These are phyloP conservation scores for Cercophora sp. DNA, from an alignment of 495 filamentous ascomycete species.

Conservation along the genomic window DNA sequence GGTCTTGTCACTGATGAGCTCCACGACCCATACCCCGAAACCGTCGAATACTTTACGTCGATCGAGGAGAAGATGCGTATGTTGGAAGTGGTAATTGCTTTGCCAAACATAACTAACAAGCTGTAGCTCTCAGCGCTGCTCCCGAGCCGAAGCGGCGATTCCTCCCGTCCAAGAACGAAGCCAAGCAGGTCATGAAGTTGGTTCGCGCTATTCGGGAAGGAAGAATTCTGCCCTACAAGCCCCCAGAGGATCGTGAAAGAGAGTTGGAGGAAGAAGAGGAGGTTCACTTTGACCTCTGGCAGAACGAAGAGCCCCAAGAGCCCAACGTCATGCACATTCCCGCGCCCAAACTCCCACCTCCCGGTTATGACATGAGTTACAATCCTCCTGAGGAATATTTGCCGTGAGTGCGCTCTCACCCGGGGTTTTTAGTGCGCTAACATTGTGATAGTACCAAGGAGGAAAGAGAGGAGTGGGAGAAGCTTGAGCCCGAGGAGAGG, in stretches of 20 bases:
- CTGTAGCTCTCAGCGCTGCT: slow-evolving; percentile 69
- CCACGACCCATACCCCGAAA: slow-evolving; percentile 88
- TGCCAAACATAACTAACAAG: slow-evolving; percentile 13
- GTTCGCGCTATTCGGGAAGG: slow-evolving; percentile 94
- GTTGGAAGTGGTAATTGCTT: too few relatives aligned
- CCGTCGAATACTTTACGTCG: slow-evolving; percentile 87
- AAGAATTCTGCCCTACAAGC: slow-evolving; percentile 85
- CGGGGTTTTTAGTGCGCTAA: slow-evolving; percentile 1
- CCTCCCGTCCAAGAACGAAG: slow-evolving; percentile 95
- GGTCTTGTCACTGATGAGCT: slow-evolving; percentile 83
- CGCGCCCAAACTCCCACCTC: slow-evolving; percentile 91
- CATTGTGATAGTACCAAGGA: slow-evolving; percentile 50
- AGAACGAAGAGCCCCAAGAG: slow-evolving; percentile 76
- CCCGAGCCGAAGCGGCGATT: slow-evolving; percentile 96
- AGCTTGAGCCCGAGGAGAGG: slow-evolving; percentile 81
- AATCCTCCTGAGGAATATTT: slow-evolving; percentile 96
- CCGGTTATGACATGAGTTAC: slow-evolving; percentile 91
- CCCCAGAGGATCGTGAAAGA: slow-evolving; percentile 69
- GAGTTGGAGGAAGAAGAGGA: slow-evolving; percentile 65
- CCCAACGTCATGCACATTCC: slow-evolving; percentile 92
- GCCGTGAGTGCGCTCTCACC: slow-evolving; percentile 38
- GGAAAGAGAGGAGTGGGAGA: slow-evolving; percentile 86
- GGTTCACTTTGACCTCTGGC: slow-evolving; percentile 84
- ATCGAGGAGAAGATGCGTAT: slow-evolving; percentile 81
- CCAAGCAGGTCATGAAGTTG: slow-evolving; percentile 96